A percentile compares a stretch with the other conserved stretches of the same genome.
Conservation (phyloP, 768 basidiomycete species). For the Mycena metata region DNA sequence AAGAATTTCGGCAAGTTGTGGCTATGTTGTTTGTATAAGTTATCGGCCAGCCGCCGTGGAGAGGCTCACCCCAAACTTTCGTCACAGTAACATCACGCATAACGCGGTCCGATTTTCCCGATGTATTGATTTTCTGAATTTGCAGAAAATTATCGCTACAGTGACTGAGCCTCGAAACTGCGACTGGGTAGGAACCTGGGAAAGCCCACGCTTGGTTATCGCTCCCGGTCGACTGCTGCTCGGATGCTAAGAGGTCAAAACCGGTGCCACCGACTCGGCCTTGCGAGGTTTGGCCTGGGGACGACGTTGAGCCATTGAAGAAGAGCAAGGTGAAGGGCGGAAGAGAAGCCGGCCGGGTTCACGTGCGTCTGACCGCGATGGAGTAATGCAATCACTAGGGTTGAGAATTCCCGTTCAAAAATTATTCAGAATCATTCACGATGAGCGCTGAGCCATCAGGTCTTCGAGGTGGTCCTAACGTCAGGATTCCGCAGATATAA, state of each 20-base stretch:
- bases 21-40: too few relatives aligned
- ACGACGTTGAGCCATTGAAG: conserved; percentile 35
- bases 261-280: conserved; percentile 13
- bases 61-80: too few relatives aligned
- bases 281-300: conserved; percentile 23
- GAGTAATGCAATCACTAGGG: background rate
- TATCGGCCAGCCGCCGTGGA: too few relatives aligned
- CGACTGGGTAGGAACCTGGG: too few relatives aligned
- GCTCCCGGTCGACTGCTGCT: conserved; percentile 36
- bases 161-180: too few relatives aligned
- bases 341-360: background rate
- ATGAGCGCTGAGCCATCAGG: background rate
- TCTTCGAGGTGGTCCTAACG: background rate
- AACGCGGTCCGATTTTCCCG: too few relatives aligned
- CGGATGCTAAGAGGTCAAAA: conserved; percentile 39
- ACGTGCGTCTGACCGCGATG: background rate
- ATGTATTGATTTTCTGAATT: too few relatives aligned
- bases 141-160: too few relatives aligned
- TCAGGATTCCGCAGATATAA: background rate
- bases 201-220: conserved; percentile 34
- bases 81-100: too few relatives aligned
- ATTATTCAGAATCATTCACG: background rate
- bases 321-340: background rate
- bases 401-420: background rate
- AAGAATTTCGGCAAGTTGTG: too few relatives aligned